Percentiles rank a stretch among this genome's conserved stretches.
phyloP scores from a whole-genome alignment of 1,284 basidiomycete genomes.

The Neonothopanus nambi region DNA sequence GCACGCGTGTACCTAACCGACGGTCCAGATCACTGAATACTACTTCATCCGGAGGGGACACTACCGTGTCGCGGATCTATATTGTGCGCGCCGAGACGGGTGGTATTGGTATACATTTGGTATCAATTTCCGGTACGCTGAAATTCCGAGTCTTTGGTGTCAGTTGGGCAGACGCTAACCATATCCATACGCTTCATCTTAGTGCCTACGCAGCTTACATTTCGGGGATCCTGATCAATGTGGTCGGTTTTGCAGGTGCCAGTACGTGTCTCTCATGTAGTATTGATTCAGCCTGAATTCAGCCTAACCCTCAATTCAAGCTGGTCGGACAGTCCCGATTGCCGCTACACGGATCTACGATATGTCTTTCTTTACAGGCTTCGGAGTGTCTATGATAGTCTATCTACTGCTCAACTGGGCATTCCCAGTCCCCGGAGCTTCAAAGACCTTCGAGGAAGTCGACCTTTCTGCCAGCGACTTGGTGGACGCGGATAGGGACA shows the following conservation, averaged over 20 bases:
- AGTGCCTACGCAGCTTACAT: slow-evolving; percentile 75
- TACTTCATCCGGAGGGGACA: slow-evolving; percentile 76
- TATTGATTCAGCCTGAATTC: slow-evolving; percentile 20
- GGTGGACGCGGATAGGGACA: neutral
- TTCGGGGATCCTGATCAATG: slow-evolving; percentile 79
- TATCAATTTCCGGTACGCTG: slow-evolving; percentile 63
- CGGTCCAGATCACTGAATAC: slow-evolving; percentile 71
- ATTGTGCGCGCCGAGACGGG: slow-evolving; percentile 52
- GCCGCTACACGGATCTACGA: slow-evolving; percentile 71
- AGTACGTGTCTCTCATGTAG: slow-evolving; percentile 38
- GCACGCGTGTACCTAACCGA: neutral
- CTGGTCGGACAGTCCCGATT: slow-evolving; percentile 58
- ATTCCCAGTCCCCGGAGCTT: slow-evolving; percentile 59
- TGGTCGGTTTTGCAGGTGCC: slow-evolving; percentile 72
- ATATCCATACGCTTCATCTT: neutral
- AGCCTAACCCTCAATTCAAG: slow-evolving; percentile 35
- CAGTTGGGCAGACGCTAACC: too few relatives aligned
- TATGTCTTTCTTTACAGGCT: slow-evolving; percentile 80
- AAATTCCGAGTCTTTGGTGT: slow-evolving; percentile 11
- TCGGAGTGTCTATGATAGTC: slow-evolving; percentile 63
- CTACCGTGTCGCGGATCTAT: slow-evolving; percentile 74
- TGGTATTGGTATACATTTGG: slow-evolving; percentile 82
- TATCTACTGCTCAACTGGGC: slow-evolving; percentile 61
- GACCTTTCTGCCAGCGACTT: slow-evolving; percentile 47
- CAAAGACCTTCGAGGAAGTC: slow-evolving; percentile 56